Percentiles rank a stretch among this genome's conserved stretches.
phyloP scores from a whole-genome alignment of 2,329 filamentous ascomycete species.

The Corniculantispora saksenae region DNA sequence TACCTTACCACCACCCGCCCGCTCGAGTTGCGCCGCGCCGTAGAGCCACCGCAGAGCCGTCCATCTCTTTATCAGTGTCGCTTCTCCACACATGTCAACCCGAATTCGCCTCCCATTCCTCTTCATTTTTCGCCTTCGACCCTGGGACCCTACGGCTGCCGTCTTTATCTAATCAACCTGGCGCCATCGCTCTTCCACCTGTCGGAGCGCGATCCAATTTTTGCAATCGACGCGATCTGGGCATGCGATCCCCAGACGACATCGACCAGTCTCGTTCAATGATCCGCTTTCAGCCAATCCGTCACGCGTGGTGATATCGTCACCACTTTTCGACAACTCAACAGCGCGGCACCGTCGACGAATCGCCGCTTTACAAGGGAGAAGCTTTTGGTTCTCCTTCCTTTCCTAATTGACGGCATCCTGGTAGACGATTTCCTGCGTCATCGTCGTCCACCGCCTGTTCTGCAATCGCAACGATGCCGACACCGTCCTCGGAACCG shows the following conservation, averaged over 20 bases:
- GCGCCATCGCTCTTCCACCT: slow-evolving; percentile 1
- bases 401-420: not conserved
- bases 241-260: slow-evolving; percentile 20
- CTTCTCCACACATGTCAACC: slow-evolving; percentile 19
- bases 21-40: slow-evolving; percentile 3
- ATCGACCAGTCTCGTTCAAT: not conserved
- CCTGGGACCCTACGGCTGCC: not conserved
- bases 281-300: slow-evolving; percentile 8
- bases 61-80: not conserved
- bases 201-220: not conserved
- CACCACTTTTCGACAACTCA: not conserved
- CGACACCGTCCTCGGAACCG: slow-evolving; percentile 47
- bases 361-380: not conserved
- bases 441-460: slow-evolving; percentile 24
- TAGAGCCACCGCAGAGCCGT: not conserved
- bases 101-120: slow-evolving; percentile 17
- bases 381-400: not conserved
- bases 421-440: not conserved
- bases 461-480: slow-evolving; percentile 36
- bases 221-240: slow-evolving; percentile 11
- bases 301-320: slow-evolving; percentile 13
- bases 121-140: slow-evolving; percentile 3
- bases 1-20: not conserved
- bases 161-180: not conserved
- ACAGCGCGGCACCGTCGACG: not conserved